Conservation (phyloP, 306 rosid species). For the Vigna trinervia region DNA sequence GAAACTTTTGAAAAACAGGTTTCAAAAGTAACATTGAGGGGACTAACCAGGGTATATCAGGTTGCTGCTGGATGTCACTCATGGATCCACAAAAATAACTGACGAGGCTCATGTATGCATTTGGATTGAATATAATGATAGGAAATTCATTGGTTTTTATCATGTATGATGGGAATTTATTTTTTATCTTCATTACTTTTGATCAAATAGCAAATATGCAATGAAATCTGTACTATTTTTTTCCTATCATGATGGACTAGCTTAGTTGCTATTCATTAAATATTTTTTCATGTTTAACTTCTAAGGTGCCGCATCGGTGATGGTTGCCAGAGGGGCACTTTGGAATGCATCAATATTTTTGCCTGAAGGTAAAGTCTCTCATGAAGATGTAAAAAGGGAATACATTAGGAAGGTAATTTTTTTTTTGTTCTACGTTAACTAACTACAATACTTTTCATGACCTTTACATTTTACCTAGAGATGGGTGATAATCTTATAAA, state of each 20-base stretch:
- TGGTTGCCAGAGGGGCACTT: constrained; percentile 97
- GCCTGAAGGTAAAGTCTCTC: constrained; percentile 61
- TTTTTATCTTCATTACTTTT: constrained; percentile 14
- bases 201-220: background rate
- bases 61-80: background rate
- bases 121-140: constrained; percentile 9
- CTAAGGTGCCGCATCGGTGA: constrained; percentile 80
- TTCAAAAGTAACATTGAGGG: constrained; percentile 17
- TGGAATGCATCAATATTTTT: constrained; percentile 95
- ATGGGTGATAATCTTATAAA: constrained; percentile 10
- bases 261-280: constrained; percentile 2
- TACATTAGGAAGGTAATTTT: constrained; percentile 71
- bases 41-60: constrained; percentile 9
- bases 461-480: constrained; percentile 29
- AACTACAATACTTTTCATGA: constrained; percentile 11
- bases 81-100: background rate
- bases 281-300: constrained; percentile 20
- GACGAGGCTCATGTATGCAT: background rate
- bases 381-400: constrained; percentile 73
- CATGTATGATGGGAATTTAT: constrained; percentile 15
- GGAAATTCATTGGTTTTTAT: background rate
- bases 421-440: background rate
- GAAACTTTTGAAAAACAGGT: constrained; percentile 23
- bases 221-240: background rate
- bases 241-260: constrained; percentile 6